Percentiles rank a stretch among this genome's conserved stretches.
Evolutionary conservation across 306 rosid genomes (phyloP).

Genomic region (Trichosanthes cucumerina): DNA sequence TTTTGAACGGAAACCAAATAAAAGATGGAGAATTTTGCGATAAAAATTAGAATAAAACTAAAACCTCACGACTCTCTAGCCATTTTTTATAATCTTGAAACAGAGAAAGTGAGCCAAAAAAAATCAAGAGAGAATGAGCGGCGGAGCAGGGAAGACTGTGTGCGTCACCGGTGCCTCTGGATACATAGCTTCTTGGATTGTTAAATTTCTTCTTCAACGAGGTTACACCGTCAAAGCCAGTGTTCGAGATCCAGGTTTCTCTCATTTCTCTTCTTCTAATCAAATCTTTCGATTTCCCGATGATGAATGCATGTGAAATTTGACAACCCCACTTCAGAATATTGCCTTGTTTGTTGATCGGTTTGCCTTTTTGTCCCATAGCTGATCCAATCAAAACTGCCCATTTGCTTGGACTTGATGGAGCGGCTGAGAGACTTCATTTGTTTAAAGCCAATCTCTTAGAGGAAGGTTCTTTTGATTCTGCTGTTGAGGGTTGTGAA

Average conservation of each 20-base stretch:
- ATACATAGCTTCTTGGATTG: slow-evolving; percentile 48
- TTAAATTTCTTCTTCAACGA: slow-evolving; percentile 36
- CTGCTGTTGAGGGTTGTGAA: slow-evolving; percentile 17
- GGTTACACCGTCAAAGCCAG: slow-evolving; percentile 46
- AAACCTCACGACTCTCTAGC: no score
- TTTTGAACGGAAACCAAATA: no score
- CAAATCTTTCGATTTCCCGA: neutral
- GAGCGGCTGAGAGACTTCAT: slow-evolving; percentile 25
- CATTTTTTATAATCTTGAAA: neutral
- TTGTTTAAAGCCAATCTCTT: slow-evolving; percentile 22
- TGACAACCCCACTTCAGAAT: neutral
- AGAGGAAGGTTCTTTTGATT: slow-evolving; percentile 23
- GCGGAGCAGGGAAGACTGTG: slow-evolving; percentile 25
- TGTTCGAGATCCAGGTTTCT: slow-evolving; percentile 38
- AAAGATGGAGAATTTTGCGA: no score
- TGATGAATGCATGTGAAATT: neutral
- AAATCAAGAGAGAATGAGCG: slow-evolving; percentile 11
- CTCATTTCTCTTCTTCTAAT: neutral
- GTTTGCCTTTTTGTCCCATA: neutral
- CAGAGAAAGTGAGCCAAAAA: neutral
- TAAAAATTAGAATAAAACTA: no score
- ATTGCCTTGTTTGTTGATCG: neutral
- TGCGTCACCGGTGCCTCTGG: slow-evolving; percentile 51
- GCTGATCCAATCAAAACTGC: slow-evolving; percentile 22
- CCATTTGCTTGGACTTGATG: slow-evolving; percentile 21